Percentiles rank a stretch among this genome's conserved stretches.
Conservation (phyloP, 2,329 filamentous ascomycete species). For the Claviceps spartinae region DNA sequence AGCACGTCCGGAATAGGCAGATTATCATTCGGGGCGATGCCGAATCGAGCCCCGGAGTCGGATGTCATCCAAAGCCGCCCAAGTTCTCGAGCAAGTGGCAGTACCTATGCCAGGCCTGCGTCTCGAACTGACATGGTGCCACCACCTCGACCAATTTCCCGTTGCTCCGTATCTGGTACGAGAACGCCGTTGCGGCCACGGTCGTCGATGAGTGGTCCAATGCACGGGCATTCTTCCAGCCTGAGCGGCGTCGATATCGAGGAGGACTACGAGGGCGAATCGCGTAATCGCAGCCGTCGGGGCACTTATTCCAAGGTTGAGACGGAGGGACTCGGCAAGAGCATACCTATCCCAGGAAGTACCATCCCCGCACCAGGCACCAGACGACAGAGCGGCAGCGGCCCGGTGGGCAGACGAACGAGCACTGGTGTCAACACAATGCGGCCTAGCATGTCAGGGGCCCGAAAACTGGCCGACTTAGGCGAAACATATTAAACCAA, state of each 20-base stretch:
- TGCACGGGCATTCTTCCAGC: slow-evolving; percentile 44
- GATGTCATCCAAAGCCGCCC: slow-evolving; percentile 46
- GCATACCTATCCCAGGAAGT: slow-evolving; percentile 29
- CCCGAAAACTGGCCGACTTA: slow-evolving; percentile 32
- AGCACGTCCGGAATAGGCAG: slow-evolving; percentile 50
- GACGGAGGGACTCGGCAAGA: slow-evolving; percentile 23
- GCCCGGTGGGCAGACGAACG: slow-evolving; percentile 28
- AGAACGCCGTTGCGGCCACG: slow-evolving; percentile 58
- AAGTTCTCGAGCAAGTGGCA: slow-evolving; percentile 56
- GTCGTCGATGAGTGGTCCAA: slow-evolving; percentile 55
- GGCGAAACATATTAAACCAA: slow-evolving; percentile 38
- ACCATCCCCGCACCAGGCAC: slow-evolving; percentile 32
- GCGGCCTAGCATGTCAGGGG: slow-evolving; percentile 20
- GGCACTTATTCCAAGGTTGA: slow-evolving; percentile 39
- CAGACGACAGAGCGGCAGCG: slow-evolving; percentile 31
- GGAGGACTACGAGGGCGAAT: slow-evolving; percentile 24
- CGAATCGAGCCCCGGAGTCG: slow-evolving; percentile 38
- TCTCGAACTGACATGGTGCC: slow-evolving; percentile 41
- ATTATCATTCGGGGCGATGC: slow-evolving; percentile 48
- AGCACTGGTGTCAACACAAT: slow-evolving; percentile 23
- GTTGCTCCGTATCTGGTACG: slow-evolving; percentile 44
- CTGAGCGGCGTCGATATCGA: slow-evolving; percentile 40
- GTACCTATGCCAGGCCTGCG: slow-evolving; percentile 38
- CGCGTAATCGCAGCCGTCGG: slow-evolving; percentile 40
- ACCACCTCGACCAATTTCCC: slow-evolving; percentile 48